Evolutionary conservation across 768 basidiomycete species (phyloP).

Genomic region (Kwoniella mangroviensis): DNA sequence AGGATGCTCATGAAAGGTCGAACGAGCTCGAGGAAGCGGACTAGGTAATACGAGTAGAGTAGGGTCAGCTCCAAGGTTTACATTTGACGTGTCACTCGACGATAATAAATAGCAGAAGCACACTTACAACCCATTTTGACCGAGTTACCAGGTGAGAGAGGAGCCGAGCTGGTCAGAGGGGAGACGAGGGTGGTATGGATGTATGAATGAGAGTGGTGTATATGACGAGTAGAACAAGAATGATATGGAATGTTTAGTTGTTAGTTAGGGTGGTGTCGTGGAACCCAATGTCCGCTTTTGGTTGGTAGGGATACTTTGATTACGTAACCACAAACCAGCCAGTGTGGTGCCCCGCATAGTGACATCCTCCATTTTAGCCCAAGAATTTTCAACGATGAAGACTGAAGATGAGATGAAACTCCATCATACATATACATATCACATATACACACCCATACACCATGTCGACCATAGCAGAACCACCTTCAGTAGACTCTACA

Average conservation of each 20-base stretch:
- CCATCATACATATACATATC: too few relatives aligned
- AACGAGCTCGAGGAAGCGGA: slow-evolving; percentile 97
- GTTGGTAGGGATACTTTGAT: background rate
- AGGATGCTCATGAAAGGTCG: slow-evolving; percentile 95
- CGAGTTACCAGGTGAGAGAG: slow-evolving; percentile 19
- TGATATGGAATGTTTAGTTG: slow-evolving; percentile 1
- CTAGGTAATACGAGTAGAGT: slow-evolving; percentile 59
- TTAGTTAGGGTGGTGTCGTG: background rate
- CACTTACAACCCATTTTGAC: slow-evolving; percentile 45
- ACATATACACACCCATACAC: too few relatives aligned
- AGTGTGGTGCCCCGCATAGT: slow-evolving; percentile 6
- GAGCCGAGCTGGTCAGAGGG: slow-evolving; percentile 15
- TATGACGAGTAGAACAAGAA: slow-evolving; percentile 10
- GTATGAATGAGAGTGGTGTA: slow-evolving; percentile 3
- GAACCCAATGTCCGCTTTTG: background rate
- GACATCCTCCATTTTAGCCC: background rate
- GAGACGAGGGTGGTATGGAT: slow-evolving; percentile 22
- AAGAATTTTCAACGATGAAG: background rate
- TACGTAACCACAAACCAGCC: background rate
- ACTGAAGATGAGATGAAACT: background rate
- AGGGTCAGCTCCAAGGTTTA: background rate
- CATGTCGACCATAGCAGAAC: slow-evolving; percentile 12
- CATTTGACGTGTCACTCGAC: background rate
- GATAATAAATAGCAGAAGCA: background rate
- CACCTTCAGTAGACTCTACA: slow-evolving; percentile 22